phyloP scores from a whole-genome alignment of 768 basidiomycete species.

The Pleurotus sapidus region DNA sequence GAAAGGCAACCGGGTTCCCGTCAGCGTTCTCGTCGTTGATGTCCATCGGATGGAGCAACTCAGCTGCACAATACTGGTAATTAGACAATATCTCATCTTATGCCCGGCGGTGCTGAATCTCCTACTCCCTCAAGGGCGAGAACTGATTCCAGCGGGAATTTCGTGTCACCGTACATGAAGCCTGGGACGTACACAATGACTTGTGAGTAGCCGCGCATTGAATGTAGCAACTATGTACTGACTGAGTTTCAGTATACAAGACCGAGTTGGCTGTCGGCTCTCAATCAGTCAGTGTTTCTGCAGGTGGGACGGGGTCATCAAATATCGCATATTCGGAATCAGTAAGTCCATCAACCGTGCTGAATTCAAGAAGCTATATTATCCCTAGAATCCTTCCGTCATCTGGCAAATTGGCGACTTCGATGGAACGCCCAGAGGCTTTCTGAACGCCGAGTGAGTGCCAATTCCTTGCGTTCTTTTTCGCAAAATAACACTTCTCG shows the following conservation, averaged over 20 bases:
- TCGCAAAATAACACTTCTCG: background rate
- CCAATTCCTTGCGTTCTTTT: constrained; percentile 8
- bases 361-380: background rate
- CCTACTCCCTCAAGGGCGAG: constrained; percentile 19
- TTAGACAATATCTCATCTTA: too few species aligned
- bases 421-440: constrained; percentile 33
- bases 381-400: constrained; percentile 19
- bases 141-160: constrained; percentile 25
- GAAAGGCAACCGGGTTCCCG: constrained; percentile 24
- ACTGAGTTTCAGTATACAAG: constrained; percentile 28
- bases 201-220: constrained; percentile 17
- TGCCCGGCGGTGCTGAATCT: too few species aligned
- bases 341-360: constrained; percentile 12
- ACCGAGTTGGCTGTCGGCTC: constrained; percentile 28
- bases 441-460: constrained; percentile 31
- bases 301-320: constrained; percentile 21
- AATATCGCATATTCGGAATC: constrained; percentile 29
- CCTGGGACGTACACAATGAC: constrained; percentile 43
- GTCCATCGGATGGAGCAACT: constrained; percentile 26
- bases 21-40: constrained; percentile 17
- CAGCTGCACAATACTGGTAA: constrained; percentile 29
- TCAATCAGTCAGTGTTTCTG: constrained; percentile 21
- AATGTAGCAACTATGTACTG: background rate
- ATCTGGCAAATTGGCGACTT: constrained; percentile 36
- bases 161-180: constrained; percentile 38